Evolutionary conservation across 306 rosid species (phyloP).

Genomic region (Lathyrus oleraceus): DNA sequence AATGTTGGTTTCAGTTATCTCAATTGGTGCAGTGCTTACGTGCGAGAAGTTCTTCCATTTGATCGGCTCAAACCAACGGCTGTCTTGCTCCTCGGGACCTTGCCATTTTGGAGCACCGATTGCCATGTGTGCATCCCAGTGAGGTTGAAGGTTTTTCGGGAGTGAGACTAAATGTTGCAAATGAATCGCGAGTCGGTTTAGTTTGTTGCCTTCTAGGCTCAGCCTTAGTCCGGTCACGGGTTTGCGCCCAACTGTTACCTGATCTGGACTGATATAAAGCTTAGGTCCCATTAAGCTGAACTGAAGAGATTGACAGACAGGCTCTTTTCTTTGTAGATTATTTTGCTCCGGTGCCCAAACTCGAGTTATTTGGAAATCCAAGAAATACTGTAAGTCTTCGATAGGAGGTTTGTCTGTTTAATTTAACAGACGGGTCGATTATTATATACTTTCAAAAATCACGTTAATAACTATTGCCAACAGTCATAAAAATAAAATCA

Average conservation of each 20-base stretch:
- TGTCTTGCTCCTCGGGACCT: slow-evolving; percentile 99
- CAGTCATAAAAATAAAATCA: slow-evolving; percentile 26
- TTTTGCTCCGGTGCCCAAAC: slow-evolving; percentile 94
- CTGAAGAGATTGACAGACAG: slow-evolving; percentile 83
- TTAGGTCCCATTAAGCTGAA: slow-evolving; percentile 99
- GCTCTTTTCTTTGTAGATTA: slow-evolving; percentile 87
- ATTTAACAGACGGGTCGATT: slow-evolving; percentile 14
- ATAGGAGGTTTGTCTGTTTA: slow-evolving; percentile 89
- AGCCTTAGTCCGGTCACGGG: slow-evolving; percentile 96
- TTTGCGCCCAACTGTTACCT: slow-evolving; percentile 98
- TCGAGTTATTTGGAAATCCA: slow-evolving; percentile 90
- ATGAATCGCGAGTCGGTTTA: slow-evolving; percentile 84
- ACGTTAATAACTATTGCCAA: not conserved
- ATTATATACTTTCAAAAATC: not conserved
- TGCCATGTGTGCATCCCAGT: slow-evolving; percentile 90
- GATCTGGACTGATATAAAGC: slow-evolving; percentile 91
- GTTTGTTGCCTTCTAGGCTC: slow-evolving; percentile 84
- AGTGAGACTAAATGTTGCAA: slow-evolving; percentile 93
- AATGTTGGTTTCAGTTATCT: slow-evolving; percentile 76
- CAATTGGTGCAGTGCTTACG: slow-evolving; percentile 97
- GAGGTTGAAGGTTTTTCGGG: slow-evolving; percentile 91
- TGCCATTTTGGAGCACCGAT: slow-evolving; percentile 99
- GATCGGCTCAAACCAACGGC: slow-evolving; percentile 98
- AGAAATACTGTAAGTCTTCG: slow-evolving; percentile 91
- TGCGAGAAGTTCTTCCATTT: slow-evolving; percentile 99